Conservation (phyloP, 1,139 yeast genomes). For the Saccharomyces hybrid region DNA sequence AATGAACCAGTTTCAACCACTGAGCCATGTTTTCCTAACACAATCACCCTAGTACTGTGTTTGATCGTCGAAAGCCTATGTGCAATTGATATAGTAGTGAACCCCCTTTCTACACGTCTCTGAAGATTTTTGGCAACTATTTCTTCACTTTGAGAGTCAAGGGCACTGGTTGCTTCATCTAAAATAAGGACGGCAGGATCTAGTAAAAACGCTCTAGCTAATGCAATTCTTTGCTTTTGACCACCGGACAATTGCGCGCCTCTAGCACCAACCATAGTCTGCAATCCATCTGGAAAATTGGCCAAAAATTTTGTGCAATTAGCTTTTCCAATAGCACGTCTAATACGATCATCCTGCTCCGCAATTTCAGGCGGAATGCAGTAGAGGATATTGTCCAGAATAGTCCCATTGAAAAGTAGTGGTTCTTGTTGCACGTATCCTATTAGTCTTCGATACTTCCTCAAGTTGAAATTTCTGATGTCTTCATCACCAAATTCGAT, state of each 20-base stretch:
- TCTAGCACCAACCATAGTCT: slow-evolving; percentile 80
- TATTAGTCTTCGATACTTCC: slow-evolving; percentile 62
- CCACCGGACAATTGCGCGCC: slow-evolving; percentile 83
- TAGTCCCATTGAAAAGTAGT: slow-evolving; percentile 66
- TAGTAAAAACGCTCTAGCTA: slow-evolving; percentile 69
- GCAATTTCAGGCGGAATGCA: slow-evolving; percentile 49
- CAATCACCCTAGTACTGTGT: slow-evolving; percentile 63
- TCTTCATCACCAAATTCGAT: slow-evolving; percentile 61
- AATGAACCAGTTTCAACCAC: slow-evolving; percentile 77
- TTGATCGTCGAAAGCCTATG: slow-evolving; percentile 82
- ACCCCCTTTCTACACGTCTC: slow-evolving; percentile 58
- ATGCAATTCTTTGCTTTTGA: slow-evolving; percentile 82
- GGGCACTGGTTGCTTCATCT: slow-evolving; percentile 76
- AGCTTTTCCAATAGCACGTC: slow-evolving; percentile 39
- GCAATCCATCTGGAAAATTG: slow-evolving; percentile 71
- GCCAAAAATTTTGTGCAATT: slow-evolving; percentile 63
- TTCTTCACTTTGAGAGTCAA: slow-evolving; percentile 66
- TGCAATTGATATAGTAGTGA: slow-evolving; percentile 87
- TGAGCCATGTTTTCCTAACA: slow-evolving; percentile 59
- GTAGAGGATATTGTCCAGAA: slow-evolving; percentile 70
- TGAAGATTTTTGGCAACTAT: slow-evolving; percentile 54
- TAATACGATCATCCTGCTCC: slow-evolving; percentile 27
- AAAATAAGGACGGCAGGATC: slow-evolving; percentile 59
- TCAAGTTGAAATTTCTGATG: slow-evolving; percentile 55
- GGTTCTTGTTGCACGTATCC: slow-evolving; percentile 93